A percentile compares a stretch with the other conserved stretches of the same genome.
Conservation (phyloP, 2,329 filamentous ascomycete genomes). For the Volutella citrinella region DNA sequence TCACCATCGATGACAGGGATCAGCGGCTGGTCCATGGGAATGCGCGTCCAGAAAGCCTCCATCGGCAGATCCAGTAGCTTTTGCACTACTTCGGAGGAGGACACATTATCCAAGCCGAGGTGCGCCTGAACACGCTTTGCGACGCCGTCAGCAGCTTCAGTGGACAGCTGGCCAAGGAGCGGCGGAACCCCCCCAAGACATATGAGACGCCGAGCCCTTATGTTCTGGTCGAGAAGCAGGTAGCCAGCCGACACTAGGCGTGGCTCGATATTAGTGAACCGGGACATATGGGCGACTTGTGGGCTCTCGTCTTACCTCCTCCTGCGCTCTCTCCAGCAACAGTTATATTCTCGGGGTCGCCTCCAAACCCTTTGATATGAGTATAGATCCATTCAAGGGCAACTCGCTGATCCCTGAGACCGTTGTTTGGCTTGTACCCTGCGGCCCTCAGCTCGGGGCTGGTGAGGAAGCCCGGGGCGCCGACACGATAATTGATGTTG, state of each 20-base stretch:
- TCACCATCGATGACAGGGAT: no score
- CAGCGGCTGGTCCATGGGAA: no score
- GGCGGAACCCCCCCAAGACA: background rate
- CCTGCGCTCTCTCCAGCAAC: slow-evolving; percentile 18
- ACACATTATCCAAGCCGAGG: no score
- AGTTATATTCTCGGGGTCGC: slow-evolving; percentile 10
- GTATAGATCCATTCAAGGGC: slow-evolving; percentile 14
- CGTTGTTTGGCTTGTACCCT: slow-evolving; percentile 9
- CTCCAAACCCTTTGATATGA: slow-evolving; percentile 13
- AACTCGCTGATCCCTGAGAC: slow-evolving; percentile 15
- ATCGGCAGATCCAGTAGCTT: no score
- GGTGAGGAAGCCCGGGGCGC: slow-evolving; percentile 14
- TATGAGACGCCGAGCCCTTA: no score
- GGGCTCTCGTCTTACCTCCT: no score
- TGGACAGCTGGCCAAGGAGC: background rate
- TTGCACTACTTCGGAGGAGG: no score
- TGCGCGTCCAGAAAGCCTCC: no score
- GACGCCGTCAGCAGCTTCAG: background rate
- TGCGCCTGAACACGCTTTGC: background rate
- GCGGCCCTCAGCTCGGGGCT: slow-evolving; percentile 5
- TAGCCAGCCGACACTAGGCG: background rate
- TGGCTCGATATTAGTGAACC: no score
- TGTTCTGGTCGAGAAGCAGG: no score
- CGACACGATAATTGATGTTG: slow-evolving; percentile 17
- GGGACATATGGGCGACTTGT: no score